These are phyloP conservation scores for Coemansia umbellata DNA, from an alignment of 192 early-diverging fungal genomes.

Conservation along the genomic window DNA sequence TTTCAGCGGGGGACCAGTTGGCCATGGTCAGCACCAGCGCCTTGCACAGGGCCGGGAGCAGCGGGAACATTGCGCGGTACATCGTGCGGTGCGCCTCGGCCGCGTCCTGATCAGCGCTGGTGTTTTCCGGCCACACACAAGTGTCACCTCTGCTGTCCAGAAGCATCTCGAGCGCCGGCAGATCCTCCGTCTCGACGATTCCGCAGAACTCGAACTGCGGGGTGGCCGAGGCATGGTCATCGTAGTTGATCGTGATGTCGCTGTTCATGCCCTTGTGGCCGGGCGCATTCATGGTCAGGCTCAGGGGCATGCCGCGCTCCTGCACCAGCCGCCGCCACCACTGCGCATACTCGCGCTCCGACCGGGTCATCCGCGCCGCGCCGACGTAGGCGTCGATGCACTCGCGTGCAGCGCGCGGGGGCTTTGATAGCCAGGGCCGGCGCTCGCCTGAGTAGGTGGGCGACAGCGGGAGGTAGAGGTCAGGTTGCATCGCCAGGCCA, in stretches of 20 bases:
- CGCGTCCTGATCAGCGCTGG: slow-evolving; percentile 2
- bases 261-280: slow-evolving; percentile 7
- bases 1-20: slow-evolving; percentile 42
- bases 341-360: slow-evolving; percentile 49
- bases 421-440: not conserved
- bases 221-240: not conserved
- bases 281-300: slow-evolving; percentile 29
- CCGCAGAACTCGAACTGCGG: slow-evolving; percentile 36
- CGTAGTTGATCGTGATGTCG: slow-evolving; percentile 42
- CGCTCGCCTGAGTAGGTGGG: not conserved
- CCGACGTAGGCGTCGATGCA: slow-evolving; percentile 13
- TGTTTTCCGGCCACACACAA: slow-evolving; percentile 17
- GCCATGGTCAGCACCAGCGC: slow-evolving; percentile 37
- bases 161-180: slow-evolving; percentile 27
- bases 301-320: slow-evolving; percentile 36
- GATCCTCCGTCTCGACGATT: slow-evolving; percentile 42
- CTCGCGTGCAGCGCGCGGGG: slow-evolving; percentile 30
- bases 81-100: not conserved
- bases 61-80: slow-evolving; percentile 38
- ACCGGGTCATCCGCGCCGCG: slow-evolving; percentile 19
- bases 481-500: not conserved
- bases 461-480: slow-evolving; percentile 5
- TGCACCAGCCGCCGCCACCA: slow-evolving; percentile 46
- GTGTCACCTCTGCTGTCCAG: slow-evolving; percentile 8
- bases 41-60: slow-evolving; percentile 25